A percentile compares a stretch with the other conserved stretches of the same genome.
Evolutionary conservation across 2,329 filamentous ascomycete genomes (phyloP).

Genomic region (Pyrenophora seminiperda): DNA sequence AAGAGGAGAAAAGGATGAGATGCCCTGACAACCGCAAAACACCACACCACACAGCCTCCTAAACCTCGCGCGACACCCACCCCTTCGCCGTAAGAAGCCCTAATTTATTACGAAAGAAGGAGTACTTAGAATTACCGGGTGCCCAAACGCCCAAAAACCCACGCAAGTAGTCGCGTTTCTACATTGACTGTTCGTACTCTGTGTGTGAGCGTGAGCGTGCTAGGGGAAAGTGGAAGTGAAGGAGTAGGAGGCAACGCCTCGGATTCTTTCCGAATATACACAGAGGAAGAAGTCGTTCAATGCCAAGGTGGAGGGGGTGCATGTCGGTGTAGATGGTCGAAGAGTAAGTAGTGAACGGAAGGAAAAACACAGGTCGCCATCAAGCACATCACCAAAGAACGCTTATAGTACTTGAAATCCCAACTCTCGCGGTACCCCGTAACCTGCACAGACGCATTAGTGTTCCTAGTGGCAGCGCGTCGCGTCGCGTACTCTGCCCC

Average conservation of each 20-base stretch:
- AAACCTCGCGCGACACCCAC: constrained; percentile 33
- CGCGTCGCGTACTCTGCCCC: no score
- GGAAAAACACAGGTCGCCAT: no score
- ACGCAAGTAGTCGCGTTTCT: constrained; percentile 39
- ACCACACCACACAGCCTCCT: constrained; percentile 34
- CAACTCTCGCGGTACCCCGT: no score
- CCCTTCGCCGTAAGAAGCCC: constrained; percentile 37
- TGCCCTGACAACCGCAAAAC: constrained; percentile 14
- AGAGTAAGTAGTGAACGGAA: no score
- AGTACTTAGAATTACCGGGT: constrained; percentile 36
- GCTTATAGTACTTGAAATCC: no score
- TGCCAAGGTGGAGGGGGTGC: no score
- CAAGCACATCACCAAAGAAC: no score
- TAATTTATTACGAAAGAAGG: constrained; percentile 29
- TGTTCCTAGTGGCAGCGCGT: no score
- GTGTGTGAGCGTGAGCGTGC: constrained; percentile 23
- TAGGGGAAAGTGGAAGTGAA: no score
- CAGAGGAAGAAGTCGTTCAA: no score
- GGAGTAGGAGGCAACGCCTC: constrained; percentile 19
- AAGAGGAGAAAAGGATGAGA: background rate
- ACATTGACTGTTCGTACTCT: constrained; percentile 34
- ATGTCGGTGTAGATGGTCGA: background rate
- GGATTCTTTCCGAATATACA: background rate
- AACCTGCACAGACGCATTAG: no score
- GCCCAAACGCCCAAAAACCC: constrained; percentile 30